These are phyloP conservation scores for Solanum piurae DNA, from an alignment of 257 asterid species.

Conservation along the genomic window DNA sequence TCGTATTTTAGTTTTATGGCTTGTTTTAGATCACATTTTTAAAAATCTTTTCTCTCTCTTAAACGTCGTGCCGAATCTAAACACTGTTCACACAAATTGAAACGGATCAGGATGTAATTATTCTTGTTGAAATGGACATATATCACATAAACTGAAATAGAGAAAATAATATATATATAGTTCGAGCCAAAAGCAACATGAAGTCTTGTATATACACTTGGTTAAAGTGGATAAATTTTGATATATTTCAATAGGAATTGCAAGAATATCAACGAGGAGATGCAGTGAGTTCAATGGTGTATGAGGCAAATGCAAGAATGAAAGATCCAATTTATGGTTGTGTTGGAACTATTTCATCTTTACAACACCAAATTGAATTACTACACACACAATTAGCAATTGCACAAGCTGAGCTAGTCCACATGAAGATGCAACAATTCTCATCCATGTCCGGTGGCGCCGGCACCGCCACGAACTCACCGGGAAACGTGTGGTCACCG, in stretches of 20 bases:
- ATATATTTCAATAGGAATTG: constrained; percentile 21
- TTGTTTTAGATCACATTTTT: too few relatives aligned
- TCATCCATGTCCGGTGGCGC: constrained; percentile 19
- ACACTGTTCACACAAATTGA: neutral
- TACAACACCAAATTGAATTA: constrained; percentile 43
- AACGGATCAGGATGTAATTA: neutral
- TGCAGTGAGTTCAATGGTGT: constrained; percentile 60
- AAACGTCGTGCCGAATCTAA: neutral
- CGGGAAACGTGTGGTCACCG: constrained; percentile 31
- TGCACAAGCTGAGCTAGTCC: constrained; percentile 50
- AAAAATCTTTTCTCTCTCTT: too few relatives aligned
- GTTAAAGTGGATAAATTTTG: neutral
- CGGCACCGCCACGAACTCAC: constrained; percentile 11
- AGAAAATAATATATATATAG: neutral
- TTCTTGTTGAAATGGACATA: neutral
- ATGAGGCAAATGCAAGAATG: constrained; percentile 54
- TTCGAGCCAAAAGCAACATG: neutral
- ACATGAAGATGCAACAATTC: constrained; percentile 59
- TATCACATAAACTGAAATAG: neutral
- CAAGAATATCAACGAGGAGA: constrained; percentile 48
- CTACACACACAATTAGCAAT: constrained; percentile 40
- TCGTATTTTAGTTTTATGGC: too few relatives aligned
- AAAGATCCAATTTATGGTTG: constrained; percentile 62
- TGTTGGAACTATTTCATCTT: constrained; percentile 48
- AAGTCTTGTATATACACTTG: neutral